Conservation (phyloP, 768 basidiomycete genomes). For the Amylocystis lapponica region DNA sequence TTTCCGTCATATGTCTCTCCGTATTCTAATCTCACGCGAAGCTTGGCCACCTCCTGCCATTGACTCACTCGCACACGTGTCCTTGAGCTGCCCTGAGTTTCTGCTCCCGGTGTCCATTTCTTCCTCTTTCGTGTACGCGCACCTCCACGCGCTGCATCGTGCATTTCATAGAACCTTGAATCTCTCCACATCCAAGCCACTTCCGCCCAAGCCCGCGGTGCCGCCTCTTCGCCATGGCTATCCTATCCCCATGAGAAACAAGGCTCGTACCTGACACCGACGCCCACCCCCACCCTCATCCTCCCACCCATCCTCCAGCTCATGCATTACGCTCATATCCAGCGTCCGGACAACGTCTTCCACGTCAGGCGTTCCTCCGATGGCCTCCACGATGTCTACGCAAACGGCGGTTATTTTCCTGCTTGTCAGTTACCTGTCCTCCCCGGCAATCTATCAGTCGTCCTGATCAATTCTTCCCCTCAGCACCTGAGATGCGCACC, state of each 20-base stretch:
- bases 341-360: constrained; percentile 21
- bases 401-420: constrained; percentile 18
- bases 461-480: background rate
- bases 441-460: background rate
- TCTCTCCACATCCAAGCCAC: constrained; percentile 4
- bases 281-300: constrained; percentile 6
- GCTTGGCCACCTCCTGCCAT: background rate
- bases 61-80: constrained; percentile 11
- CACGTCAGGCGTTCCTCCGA: constrained; percentile 13
- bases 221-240: constrained; percentile 9
- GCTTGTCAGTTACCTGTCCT: constrained; percentile 11
- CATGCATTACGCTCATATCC: constrained; percentile 17
- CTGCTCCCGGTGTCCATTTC: constrained; percentile 6
- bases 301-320: background rate
- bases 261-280: constrained; percentile 4
- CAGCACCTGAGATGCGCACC: constrained; percentile 25
- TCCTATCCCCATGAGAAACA: constrained; percentile 15
- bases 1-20: background rate
- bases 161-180: constrained; percentile 20
- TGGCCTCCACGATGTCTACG: constrained; percentile 15
- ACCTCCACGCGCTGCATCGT: constrained; percentile 20
- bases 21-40: background rate
- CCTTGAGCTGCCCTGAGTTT: constrained; percentile 7
- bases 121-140: constrained; percentile 8
- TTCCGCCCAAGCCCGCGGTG: constrained; percentile 5